Percentiles rank a stretch among this genome's conserved stretches.
Conservation (phyloP, 176 grass and related monocot genomes). For the Poa pratensis region DNA sequence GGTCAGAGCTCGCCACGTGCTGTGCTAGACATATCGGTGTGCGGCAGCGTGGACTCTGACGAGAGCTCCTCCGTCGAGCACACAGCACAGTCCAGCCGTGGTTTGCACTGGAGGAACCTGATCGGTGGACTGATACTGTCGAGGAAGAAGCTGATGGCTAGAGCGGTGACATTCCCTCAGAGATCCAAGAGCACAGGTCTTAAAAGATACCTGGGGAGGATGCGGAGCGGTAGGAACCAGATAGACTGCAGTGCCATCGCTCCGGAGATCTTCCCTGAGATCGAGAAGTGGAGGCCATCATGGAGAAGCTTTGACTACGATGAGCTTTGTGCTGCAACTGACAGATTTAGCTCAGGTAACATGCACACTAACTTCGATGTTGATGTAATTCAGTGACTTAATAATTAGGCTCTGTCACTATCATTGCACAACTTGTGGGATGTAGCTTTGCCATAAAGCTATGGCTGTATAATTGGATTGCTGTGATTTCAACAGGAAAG, state of each 20-base stretch:
- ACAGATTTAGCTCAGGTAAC: slow-evolving; percentile 86
- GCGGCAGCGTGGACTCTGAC: slow-evolving; percentile 50
- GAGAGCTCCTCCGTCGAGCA: slow-evolving; percentile 63
- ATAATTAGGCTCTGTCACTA: slow-evolving; percentile 42
- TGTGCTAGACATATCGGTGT: slow-evolving; percentile 60
- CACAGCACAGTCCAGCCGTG: slow-evolving; percentile 44
- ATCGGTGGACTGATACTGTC: slow-evolving; percentile 69
- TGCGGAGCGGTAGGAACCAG: slow-evolving; percentile 59
- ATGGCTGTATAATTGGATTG: slow-evolving; percentile 29
- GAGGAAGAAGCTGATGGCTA: slow-evolving; percentile 73
- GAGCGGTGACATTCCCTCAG: slow-evolving; percentile 71
- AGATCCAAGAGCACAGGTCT: slow-evolving; percentile 55
- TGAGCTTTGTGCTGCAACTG: slow-evolving; percentile 79
- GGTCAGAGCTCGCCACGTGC: slow-evolving; percentile 60
- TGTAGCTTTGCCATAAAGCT: slow-evolving; percentile 43
- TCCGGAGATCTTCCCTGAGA: slow-evolving; percentile 67
- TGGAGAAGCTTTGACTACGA: slow-evolving; percentile 92
- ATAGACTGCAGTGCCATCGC: slow-evolving; percentile 51
- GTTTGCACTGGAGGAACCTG: slow-evolving; percentile 73
- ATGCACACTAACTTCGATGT: slow-evolving; percentile 25
- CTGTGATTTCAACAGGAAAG: slow-evolving; percentile 28
- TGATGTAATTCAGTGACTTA: slow-evolving; percentile 30
- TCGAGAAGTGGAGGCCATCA: slow-evolving; percentile 76
- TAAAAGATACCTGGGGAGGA: slow-evolving; percentile 62
- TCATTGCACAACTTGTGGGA: slow-evolving; percentile 42